Evolutionary conservation across 257 asterid genomes (phyloP).

Genomic region (Catharanthus roseus): DNA sequence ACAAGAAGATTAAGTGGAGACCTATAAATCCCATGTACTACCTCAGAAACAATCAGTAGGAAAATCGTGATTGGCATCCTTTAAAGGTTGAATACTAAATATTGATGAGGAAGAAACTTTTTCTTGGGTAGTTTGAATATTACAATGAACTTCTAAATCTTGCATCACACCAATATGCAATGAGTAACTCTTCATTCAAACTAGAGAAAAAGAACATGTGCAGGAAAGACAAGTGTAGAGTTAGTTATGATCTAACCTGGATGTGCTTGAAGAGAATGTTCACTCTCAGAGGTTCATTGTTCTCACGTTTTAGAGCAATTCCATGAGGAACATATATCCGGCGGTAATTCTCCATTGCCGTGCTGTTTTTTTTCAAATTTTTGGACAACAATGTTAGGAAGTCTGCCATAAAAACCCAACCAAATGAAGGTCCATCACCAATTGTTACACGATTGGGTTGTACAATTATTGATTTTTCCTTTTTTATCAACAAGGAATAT

Average conservation of each 20-base stretch:
- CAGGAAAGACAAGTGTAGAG: background rate
- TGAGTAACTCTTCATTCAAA: background rate
- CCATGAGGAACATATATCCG: constrained; percentile 34
- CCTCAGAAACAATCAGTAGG: background rate
- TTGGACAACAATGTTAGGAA: constrained; percentile 26
- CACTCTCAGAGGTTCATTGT: constrained; percentile 28
- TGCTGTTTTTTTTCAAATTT: constrained; percentile 23
- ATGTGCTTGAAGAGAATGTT: constrained; percentile 32
- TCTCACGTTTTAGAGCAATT: constrained; percentile 18
- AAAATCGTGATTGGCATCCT: background rate
- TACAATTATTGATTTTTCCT: constrained; percentile 24
- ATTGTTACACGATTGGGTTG: constrained; percentile 29
- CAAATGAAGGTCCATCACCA: constrained; percentile 32
- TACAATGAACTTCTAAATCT: background rate
- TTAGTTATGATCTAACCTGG: constrained; percentile 19
- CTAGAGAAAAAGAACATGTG: background rate
- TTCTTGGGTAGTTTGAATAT: background rate
- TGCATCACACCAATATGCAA: background rate
- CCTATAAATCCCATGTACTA: background rate
- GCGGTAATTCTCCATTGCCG: constrained; percentile 27
- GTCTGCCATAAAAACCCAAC: constrained; percentile 33
- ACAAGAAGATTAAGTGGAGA: background rate
- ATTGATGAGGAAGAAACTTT: background rate
- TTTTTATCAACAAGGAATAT: constrained; percentile 30
- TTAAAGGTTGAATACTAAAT: background rate